Conservation (phyloP, 345 rosid species). For the Passiflora organensis region DNA sequence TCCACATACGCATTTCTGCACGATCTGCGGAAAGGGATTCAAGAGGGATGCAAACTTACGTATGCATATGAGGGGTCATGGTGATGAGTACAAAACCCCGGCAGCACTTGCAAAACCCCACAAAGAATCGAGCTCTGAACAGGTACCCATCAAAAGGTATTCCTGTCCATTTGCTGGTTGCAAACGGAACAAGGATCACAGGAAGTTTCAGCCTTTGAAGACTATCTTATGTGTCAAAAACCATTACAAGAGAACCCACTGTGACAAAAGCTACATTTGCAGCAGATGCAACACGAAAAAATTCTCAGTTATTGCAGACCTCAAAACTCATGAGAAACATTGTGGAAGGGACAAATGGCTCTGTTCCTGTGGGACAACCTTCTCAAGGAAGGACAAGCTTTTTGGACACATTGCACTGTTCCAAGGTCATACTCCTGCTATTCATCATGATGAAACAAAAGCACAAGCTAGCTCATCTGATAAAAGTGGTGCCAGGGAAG, state of each 20-base stretch:
- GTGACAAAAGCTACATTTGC: conserved; percentile 87
- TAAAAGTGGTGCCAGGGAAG: conserved; percentile 34
- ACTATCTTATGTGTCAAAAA: conserved; percentile 88
- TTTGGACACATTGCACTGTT: conserved; percentile 91
- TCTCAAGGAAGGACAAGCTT: conserved; percentile 96
- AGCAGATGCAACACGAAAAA: conserved; percentile 93
- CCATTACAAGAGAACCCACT: conserved; percentile 94
- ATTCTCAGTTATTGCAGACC: conserved; percentile 91
- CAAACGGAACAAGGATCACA: conserved; percentile 96
- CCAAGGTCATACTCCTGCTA: conserved; percentile 98
- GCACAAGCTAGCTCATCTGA: conserved; percentile 34
- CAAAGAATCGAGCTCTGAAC: conserved; percentile 63
- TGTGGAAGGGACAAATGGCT: conserved; percentile 97
- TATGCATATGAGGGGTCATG: conserved; percentile 99
- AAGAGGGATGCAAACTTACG: conserved; percentile 94
- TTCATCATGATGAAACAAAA: conserved; percentile 65
- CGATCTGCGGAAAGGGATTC: conserved; percentile 92
- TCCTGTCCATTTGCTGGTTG: conserved; percentile 92
- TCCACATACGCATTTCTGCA: conserved; percentile 94
- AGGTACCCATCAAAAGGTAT: conserved; percentile 72
- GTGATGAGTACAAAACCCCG: conserved; percentile 90
- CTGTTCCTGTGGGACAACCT: conserved; percentile 94
- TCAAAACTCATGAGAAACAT: conserved; percentile 97
- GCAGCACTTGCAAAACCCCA: conserved; percentile 91
- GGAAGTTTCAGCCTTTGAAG: conserved; percentile 91